phyloP scores from a whole-genome alignment of 768 basidiomycete genomes.

The Glaciozyma martinii region DNA sequence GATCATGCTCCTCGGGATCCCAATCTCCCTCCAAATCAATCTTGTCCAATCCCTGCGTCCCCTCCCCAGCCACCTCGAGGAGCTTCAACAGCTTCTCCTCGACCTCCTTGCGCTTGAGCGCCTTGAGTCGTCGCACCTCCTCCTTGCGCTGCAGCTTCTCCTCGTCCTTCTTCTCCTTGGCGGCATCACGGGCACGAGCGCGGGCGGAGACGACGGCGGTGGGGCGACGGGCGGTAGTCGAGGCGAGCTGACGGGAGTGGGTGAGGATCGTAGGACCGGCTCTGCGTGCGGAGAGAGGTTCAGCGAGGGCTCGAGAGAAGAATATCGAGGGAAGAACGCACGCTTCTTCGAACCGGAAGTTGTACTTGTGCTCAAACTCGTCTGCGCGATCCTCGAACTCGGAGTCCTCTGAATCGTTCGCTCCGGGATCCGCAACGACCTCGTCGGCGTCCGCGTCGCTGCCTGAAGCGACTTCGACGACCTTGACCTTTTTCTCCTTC shows the following conservation, averaged over 20 bases:
- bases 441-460: slow-evolving; percentile 2
- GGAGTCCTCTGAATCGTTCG: slow-evolving; percentile 43
- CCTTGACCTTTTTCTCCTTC: slow-evolving; percentile 31
- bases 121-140: slow-evolving; percentile 69
- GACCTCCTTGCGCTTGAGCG: slow-evolving; percentile 75
- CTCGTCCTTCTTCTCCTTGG: slow-evolving; percentile 68
- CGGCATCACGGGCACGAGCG: slow-evolving; percentile 72
- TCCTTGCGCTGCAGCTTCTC: slow-evolving; percentile 64
- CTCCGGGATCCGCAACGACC: slow-evolving; percentile 37
- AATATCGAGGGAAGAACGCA: slow-evolving; percentile 44
- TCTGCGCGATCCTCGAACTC: slow-evolving; percentile 72
- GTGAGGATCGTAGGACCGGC: slow-evolving; percentile 59
- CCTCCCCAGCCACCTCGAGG: slow-evolving; percentile 58
- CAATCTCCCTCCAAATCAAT: slow-evolving; percentile 87
- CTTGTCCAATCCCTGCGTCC: slow-evolving; percentile 47
- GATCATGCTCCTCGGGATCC: slow-evolving; percentile 77
- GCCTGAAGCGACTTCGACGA: slow-evolving; percentile 28
- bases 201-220: slow-evolving; percentile 68
- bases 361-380: slow-evolving; percentile 89
- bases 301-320: not conserved
- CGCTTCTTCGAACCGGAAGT: slow-evolving; percentile 96
- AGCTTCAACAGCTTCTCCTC: slow-evolving; percentile 65
- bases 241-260: slow-evolving; percentile 58
- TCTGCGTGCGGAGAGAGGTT: slow-evolving; percentile 35
- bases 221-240: slow-evolving; percentile 41